Conservation (phyloP, 169 alveolate genomes). For the Plasmodium yoelii region DNA sequence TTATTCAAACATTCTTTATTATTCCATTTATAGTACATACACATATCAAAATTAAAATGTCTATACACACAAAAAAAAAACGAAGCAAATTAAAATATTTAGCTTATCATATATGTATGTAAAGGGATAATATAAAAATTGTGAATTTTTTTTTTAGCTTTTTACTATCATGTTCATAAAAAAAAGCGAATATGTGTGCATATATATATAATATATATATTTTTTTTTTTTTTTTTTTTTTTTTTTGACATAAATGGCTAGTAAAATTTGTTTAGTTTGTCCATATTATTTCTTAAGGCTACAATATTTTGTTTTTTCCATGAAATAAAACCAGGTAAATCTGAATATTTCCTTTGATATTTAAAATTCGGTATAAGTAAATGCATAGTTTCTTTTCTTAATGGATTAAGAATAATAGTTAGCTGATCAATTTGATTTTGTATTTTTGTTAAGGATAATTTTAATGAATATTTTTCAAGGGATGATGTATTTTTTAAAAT, state of each 20-base stretch:
- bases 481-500: constrained; percentile 78
- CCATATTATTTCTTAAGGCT: constrained; percentile 80
- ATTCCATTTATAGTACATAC: no score
- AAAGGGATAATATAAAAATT: no score
- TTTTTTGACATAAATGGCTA: not conserved
- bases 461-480: constrained; percentile 80
- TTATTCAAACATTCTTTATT: no score
- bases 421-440: constrained; percentile 79
- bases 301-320: constrained; percentile 86
- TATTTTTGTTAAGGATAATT: constrained; percentile 77
- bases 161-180: no score
- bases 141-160: no score
- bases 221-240: no score
- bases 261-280: constrained; percentile 77
- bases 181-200: no score
- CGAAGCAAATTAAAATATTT: no score
- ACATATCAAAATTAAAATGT: no score
- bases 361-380: constrained; percentile 84
- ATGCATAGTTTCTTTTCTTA: constrained; percentile 85
- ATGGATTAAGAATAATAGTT: constrained; percentile 82
- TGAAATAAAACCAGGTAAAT: constrained; percentile 86
- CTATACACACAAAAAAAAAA: no score
- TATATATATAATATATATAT: no score
- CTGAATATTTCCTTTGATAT: constrained; percentile 85
- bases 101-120: no score